These are phyloP conservation scores for Globisporangium acanthophoron DNA, from an alignment of 352 stramenopile genomes.

Conservation along the genomic window DNA sequence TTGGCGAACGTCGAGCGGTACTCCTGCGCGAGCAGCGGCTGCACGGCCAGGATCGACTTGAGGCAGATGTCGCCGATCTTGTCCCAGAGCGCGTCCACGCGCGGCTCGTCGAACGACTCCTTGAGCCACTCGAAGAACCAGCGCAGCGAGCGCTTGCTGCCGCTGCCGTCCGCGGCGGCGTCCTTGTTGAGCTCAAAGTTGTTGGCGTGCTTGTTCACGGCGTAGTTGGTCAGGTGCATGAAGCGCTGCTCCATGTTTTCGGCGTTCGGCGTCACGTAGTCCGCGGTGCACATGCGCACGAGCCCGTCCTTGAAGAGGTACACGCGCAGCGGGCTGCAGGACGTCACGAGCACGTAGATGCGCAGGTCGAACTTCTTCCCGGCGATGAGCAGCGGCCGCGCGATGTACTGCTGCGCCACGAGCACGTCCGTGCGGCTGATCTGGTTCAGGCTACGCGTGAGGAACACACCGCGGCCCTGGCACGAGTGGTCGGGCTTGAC, in stretches of 20 bases:
- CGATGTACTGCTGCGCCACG: slow-evolving; percentile 84
- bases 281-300: slow-evolving; percentile 85
- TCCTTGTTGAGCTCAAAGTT: slow-evolving; percentile 86
- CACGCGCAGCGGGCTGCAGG: slow-evolving; percentile 77
- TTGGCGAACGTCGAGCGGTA: slow-evolving; percentile 88
- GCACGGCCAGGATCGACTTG: slow-evolving; percentile 91
- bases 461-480: slow-evolving; percentile 92
- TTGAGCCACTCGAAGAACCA: slow-evolving; percentile 93
- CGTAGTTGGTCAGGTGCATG: slow-evolving; percentile 92
- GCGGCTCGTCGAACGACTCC: slow-evolving; percentile 45
- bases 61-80: slow-evolving; percentile 92
- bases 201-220: slow-evolving; percentile 88
- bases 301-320: slow-evolving; percentile 91
- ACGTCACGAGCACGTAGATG: slow-evolving; percentile 90
- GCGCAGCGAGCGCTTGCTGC: slow-evolving; percentile 83
- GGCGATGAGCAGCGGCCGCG: slow-evolving; percentile 65
- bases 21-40: slow-evolving; percentile 90
- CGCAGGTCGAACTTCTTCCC: slow-evolving; percentile 93
- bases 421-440: slow-evolving; percentile 85
- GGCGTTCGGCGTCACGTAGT: slow-evolving; percentile 82
- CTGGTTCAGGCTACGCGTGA: slow-evolving; percentile 89
- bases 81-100: slow-evolving; percentile 83
- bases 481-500: slow-evolving; percentile 92
- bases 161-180: slow-evolving; percentile 44
- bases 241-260: slow-evolving; percentile 85